Conservation (phyloP, 2,329 filamentous ascomycete species). For the Mariannaea sp. region DNA sequence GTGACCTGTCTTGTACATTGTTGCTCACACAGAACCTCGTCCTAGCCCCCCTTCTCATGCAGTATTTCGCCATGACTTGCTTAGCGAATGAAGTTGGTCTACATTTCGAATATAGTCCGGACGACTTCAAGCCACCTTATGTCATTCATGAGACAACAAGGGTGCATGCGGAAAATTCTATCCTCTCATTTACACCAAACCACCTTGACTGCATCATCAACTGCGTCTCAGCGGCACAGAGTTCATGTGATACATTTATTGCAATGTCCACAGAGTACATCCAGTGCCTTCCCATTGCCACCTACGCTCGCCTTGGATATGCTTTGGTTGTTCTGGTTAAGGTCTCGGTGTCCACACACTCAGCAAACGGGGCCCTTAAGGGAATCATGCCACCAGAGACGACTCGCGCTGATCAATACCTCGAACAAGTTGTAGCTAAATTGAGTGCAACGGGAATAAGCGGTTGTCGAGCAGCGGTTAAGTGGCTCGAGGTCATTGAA, state of each 20-base stretch:
- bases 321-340: slow-evolving; percentile 1
- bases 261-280: background rate
- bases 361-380: background rate
- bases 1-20: too few relatives aligned
- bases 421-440: background rate
- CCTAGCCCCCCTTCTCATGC: background rate
- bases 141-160: background rate
- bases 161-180: background rate
- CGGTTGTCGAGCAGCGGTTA: background rate
- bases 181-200: background rate
- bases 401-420: background rate
- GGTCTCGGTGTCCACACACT: background rate
- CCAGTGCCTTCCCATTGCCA: background rate
- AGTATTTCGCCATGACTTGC: background rate
- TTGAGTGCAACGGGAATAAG: background rate
- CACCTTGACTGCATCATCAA: background rate
- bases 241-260: background rate
- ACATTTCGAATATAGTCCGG: background rate
- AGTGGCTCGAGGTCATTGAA: background rate
- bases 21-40: too few relatives aligned
- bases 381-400: background rate
- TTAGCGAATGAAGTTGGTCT: background rate
- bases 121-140: slow-evolving; percentile 1
- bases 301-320: background rate
- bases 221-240: background rate